phyloP scores from a whole-genome alignment of 2,329 filamentous ascomycete species.

The Pseudovirgaria hyperparasitica region DNA sequence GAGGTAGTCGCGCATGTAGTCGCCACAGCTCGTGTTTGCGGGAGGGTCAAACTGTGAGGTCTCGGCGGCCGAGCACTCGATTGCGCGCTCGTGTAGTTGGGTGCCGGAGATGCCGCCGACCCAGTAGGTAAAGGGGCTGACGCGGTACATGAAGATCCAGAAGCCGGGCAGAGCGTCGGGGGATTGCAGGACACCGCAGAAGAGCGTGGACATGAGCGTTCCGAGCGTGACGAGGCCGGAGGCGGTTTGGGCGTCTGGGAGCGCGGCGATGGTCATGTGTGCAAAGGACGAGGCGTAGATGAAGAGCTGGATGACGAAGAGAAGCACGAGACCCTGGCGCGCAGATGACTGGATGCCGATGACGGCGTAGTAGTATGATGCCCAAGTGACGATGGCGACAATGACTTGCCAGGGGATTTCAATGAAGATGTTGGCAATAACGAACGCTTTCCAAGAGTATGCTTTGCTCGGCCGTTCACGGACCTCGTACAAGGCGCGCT shows the following conservation, averaged over 20 bases:
- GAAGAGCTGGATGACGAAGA: slow-evolving; percentile 54
- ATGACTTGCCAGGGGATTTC: slow-evolving; percentile 57
- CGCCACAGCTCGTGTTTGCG: slow-evolving; percentile 25
- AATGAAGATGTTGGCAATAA: slow-evolving; percentile 57
- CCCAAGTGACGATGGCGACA: slow-evolving; percentile 49
- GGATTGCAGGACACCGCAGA: slow-evolving; percentile 47
- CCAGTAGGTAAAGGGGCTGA: slow-evolving; percentile 56
- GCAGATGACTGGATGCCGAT: slow-evolving; percentile 30
- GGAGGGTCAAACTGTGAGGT: slow-evolving; percentile 29
- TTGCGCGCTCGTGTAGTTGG: slow-evolving; percentile 30
- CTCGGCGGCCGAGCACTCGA: slow-evolving; percentile 35
- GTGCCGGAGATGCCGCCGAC: slow-evolving; percentile 26
- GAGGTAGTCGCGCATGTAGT: slow-evolving; percentile 34
- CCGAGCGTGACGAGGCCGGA: slow-evolving; percentile 49
- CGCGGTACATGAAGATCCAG: slow-evolving; percentile 67
- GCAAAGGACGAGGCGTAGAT: slow-evolving; percentile 62
- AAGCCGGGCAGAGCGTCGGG: slow-evolving; percentile 50
- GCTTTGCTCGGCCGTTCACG: slow-evolving; percentile 52
- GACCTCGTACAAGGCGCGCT: slow-evolving; percentile 46
- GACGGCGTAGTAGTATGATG: slow-evolving; percentile 52
- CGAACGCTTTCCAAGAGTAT: slow-evolving; percentile 65
- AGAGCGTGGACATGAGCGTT: slow-evolving; percentile 35
- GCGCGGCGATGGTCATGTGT: slow-evolving; percentile 58
- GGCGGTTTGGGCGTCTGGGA: slow-evolving; percentile 57
- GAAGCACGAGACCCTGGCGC: slow-evolving; percentile 51